These are phyloP conservation scores for Trametes gibbosa DNA, from an alignment of 768 basidiomycete genomes.

Conservation along the genomic window DNA sequence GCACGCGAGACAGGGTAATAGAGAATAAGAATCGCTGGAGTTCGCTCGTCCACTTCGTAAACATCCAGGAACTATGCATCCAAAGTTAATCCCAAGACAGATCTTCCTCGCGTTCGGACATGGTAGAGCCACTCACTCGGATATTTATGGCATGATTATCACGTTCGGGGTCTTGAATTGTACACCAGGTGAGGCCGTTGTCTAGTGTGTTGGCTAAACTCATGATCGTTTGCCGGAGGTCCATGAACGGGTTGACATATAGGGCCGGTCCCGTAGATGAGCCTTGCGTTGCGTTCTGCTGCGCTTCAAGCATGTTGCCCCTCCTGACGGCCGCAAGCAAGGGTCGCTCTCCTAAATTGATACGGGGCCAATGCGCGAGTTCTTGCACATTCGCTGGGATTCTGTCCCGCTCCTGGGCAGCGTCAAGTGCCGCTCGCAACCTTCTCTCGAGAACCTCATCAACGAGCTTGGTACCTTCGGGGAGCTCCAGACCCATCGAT, in stretches of 20 bases:
- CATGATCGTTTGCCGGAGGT: slow-evolving; percentile 21
- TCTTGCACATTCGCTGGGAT: neutral
- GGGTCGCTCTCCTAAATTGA: neutral
- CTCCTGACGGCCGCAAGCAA: slow-evolving; percentile 1
- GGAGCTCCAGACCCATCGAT: slow-evolving; percentile 14
- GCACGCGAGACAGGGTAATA: slow-evolving; percentile 3
- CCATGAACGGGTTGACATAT: slow-evolving; percentile 17
- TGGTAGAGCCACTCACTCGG: slow-evolving; percentile 4
- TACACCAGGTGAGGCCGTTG: slow-evolving; percentile 1
- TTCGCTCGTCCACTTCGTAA: slow-evolving; percentile 8
- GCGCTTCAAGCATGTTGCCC: neutral
- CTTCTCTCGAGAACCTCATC: slow-evolving; percentile 13
- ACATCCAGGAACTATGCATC: slow-evolving; percentile 14
- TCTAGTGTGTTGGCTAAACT: slow-evolving; percentile 6
- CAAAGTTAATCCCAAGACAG: neutral
- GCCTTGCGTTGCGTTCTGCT: neutral
- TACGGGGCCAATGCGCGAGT: slow-evolving; percentile 2
- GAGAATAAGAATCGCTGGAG: slow-evolving; percentile 17
- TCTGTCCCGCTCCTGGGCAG: slow-evolving; percentile 7
- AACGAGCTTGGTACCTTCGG: slow-evolving; percentile 2
- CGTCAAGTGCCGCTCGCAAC: slow-evolving; percentile 8
- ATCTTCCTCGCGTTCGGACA: too few relatives aligned
- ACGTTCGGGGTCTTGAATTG: slow-evolving; percentile 14
- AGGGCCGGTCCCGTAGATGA: neutral
- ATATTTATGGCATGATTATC: slow-evolving; percentile 15